Percentiles rank a stretch among this genome's conserved stretches.
phyloP scores from a whole-genome alignment of 2,329 filamentous ascomycete species.

The Penicillium paneum region DNA sequence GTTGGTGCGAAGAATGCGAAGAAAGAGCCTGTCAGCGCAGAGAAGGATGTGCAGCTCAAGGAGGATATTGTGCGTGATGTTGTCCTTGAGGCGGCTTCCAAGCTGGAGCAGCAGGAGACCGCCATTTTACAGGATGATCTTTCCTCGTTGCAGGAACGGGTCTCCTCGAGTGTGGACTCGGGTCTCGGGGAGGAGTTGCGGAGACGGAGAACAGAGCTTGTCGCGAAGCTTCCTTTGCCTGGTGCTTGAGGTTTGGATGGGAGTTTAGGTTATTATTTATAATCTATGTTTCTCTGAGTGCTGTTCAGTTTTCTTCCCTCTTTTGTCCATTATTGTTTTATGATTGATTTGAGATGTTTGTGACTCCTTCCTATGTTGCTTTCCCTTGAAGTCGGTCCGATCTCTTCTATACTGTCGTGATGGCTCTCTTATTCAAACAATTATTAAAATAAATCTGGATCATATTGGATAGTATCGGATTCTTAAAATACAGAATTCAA shows the following conservation, averaged over 20 bases:
- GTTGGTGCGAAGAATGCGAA: slow-evolving; percentile 25
- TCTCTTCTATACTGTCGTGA: not conserved
- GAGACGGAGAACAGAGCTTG: slow-evolving; percentile 23
- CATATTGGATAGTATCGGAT: slow-evolving; percentile 7
- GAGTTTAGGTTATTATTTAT: not conserved
- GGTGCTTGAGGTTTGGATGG: slow-evolving; percentile 5
- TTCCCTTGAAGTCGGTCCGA: not conserved
- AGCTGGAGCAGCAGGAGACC: slow-evolving; percentile 31
- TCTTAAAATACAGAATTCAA: slow-evolving; percentile 10
- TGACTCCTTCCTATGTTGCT: not conserved
- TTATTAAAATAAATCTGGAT: not conserved
- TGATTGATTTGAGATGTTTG: not conserved
- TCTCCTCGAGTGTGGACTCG: slow-evolving; percentile 51
- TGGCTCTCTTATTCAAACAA: not conserved
- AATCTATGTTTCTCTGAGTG: not conserved
- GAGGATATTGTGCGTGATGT: slow-evolving; percentile 31
- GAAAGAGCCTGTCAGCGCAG: slow-evolving; percentile 1
- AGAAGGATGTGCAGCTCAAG: slow-evolving; percentile 10
- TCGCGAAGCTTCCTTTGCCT: slow-evolving; percentile 15
- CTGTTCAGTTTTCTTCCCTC: not conserved
- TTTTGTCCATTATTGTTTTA: not conserved
- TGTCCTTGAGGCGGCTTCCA: slow-evolving; percentile 36
- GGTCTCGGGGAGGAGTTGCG: slow-evolving; percentile 87
- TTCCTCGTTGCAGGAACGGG: slow-evolving; percentile 14
- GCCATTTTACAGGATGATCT: slow-evolving; percentile 28